phyloP scores from a whole-genome alignment of 441 rosid genomes.

The Theobroma grandiflorum region DNA sequence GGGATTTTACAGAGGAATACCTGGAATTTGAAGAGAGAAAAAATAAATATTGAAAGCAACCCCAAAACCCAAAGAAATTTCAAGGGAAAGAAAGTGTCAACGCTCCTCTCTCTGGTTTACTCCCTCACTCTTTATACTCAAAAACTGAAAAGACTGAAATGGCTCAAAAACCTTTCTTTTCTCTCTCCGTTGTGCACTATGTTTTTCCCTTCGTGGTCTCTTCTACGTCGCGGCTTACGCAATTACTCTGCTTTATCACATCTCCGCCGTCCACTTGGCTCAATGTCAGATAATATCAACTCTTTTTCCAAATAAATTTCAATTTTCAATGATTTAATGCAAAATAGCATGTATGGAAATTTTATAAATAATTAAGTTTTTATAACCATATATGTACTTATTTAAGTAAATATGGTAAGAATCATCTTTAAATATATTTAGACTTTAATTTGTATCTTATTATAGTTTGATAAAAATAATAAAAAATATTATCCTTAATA shows the following conservation, averaged over 20 bases:
- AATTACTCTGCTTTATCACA: not conserved
- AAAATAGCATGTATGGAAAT: too few species aligned
- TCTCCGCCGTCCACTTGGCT: not conserved
- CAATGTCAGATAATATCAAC: not conserved
- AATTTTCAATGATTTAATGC: too few species aligned
- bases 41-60: not conserved
- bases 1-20: constrained; percentile 22
- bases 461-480: too few species aligned
- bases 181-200: not conserved
- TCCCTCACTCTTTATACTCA: not conserved
- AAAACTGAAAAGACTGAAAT: not conserved
- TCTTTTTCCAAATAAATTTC: too few species aligned
- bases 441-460: too few species aligned
- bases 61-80: not conserved
- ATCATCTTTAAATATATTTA: too few species aligned
- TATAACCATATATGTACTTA: too few species aligned
- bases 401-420: too few species aligned
- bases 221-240: not conserved
- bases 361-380: too few species aligned
- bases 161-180: too few species aligned
- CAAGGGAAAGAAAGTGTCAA: not conserved
- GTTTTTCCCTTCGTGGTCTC: not conserved
- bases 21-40: constrained; percentile 33
- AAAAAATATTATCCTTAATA: too few species aligned
- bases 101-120: not conserved